Evolutionary conservation across 805 yeast species (phyloP).

Genomic region (Teunomyces stri): DNA sequence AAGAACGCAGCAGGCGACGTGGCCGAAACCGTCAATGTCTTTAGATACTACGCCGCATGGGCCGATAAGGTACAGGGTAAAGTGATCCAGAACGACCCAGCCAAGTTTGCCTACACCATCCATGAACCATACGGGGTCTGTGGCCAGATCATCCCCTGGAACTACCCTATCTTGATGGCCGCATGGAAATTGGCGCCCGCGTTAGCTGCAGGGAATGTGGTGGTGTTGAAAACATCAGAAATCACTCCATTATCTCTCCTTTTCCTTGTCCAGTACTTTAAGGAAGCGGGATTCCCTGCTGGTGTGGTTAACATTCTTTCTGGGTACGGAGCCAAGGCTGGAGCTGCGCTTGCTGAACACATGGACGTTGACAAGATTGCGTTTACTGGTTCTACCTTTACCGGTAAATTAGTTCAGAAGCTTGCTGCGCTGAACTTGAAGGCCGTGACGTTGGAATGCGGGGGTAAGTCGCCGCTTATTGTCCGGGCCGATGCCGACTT

Average conservation of each 20-base stretch:
- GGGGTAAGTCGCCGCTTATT: conserved; percentile 68
- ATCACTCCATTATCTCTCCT: conserved; percentile 71
- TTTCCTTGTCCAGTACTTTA: conserved; percentile 54
- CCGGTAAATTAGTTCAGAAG: conserved; percentile 64
- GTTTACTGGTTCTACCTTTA: conserved; percentile 56
- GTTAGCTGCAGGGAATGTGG: conserved; percentile 72
- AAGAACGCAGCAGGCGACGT: conserved; percentile 50
- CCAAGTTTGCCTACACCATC: conserved; percentile 62
- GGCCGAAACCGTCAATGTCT: conserved; percentile 42
- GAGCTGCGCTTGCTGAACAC: conserved; percentile 62
- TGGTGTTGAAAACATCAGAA: conserved; percentile 73
- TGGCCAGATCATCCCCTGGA: conserved; percentile 73
- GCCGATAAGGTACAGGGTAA: conserved; percentile 56
- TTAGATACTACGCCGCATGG: conserved; percentile 61
- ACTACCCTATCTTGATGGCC: conserved; percentile 66
- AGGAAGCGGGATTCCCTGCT: conserved; percentile 71
- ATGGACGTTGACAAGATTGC: conserved; percentile 49
- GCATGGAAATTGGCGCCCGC: conserved; percentile 86
- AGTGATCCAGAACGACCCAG: conserved; percentile 41
- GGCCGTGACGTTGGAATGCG: conserved; percentile 67
- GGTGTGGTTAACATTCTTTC: conserved; percentile 72
- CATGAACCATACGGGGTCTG: conserved; percentile 68
- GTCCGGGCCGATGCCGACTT: conserved; percentile 63
- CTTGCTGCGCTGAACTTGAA: conserved; percentile 61
- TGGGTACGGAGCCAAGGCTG: conserved; percentile 70